phyloP scores from a whole-genome alignment of 306 rosid genomes.

The Casuarina glauca region DNA sequence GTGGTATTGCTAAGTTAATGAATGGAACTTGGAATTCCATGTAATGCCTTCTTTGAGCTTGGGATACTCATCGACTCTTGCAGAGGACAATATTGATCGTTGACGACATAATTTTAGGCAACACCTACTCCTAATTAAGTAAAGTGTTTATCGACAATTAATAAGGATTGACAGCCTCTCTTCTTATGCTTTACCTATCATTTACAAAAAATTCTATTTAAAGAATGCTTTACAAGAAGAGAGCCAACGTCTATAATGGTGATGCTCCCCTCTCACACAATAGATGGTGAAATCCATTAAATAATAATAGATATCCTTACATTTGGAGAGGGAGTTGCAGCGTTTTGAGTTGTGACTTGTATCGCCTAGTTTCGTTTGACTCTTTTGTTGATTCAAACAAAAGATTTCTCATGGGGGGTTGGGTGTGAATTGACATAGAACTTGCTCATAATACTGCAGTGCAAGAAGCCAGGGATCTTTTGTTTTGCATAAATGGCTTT shows the following conservation, averaged over 20 bases:
- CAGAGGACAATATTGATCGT: no score
- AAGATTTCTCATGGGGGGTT: neutral
- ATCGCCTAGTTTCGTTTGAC: neutral
- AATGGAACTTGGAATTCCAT: neutral
- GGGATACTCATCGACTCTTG: no score
- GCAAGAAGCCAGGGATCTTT: neutral
- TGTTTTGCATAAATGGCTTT: neutral
- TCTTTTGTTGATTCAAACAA: neutral
- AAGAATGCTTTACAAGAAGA: neutral
- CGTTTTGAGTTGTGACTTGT: neutral
- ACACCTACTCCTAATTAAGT: no score
- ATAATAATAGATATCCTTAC: no score
- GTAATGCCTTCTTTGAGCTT: no score
- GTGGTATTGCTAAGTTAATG: neutral
- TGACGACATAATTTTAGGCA: no score
- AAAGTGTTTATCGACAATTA: neutral
- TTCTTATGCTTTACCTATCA: neutral
- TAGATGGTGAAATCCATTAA: no score
- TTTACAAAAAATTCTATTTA: neutral
- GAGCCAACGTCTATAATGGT: no score
- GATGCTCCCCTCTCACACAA: no score
- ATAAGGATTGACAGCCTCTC: neutral
- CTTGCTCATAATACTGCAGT: neutral
- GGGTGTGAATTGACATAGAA: neutral
- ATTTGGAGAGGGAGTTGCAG: neutral